Base-by-base conservation (phyloP, 306 rosid genomes). In the Arachis stenosperma region DNA sequence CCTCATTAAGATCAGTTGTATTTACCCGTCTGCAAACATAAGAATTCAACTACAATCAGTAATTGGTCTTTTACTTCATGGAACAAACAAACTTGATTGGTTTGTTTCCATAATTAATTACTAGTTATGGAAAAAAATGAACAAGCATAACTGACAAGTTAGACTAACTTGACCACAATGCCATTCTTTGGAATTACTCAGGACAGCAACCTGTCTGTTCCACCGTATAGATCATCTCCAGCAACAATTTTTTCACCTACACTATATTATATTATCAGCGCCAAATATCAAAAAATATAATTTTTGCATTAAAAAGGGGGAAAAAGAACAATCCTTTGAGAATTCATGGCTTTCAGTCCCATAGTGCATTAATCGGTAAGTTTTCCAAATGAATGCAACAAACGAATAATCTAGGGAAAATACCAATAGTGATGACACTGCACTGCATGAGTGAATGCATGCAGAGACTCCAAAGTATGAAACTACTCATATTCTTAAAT, bases 171-270 rank as follows among this genome's bases (percentile, higher is more conserved):
- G 86, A 91, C 96, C 86, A 86, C 77, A 27, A 91, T 75, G 74
- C 97, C 96, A 39, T 84, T 79, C 84, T 83, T 88, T 67, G 95
- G 97, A 79, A 89, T 73, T 51, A 91, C 87, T 86, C 84, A 86
- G 13, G 96, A 89, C 76, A 89, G 87, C 82, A 94, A 79, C 65
- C 92, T 79, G 79, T 94, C 91, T 10, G 97, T 73, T 64, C 98
- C 98, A 70, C 97, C 98, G 77, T 89, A 91, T 6, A 91, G 11
- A 83, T 94, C 96, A 80, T 91, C 96, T 60, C 86, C 96, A 54
- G 97, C 97, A 79, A 94, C 86, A 84, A 91, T 89, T 84, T 89
- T 97, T 76, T 88, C 91, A 57, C 98, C 98, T 94, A 53, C 22
- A 78, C 52, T 55, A 33, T 33, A 33, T 0, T 22, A 78, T 58